Evolutionary conservation across 2,329 filamentous ascomycete species (phyloP).

Genomic region (Coniochaeta hoffmannii): DNA sequence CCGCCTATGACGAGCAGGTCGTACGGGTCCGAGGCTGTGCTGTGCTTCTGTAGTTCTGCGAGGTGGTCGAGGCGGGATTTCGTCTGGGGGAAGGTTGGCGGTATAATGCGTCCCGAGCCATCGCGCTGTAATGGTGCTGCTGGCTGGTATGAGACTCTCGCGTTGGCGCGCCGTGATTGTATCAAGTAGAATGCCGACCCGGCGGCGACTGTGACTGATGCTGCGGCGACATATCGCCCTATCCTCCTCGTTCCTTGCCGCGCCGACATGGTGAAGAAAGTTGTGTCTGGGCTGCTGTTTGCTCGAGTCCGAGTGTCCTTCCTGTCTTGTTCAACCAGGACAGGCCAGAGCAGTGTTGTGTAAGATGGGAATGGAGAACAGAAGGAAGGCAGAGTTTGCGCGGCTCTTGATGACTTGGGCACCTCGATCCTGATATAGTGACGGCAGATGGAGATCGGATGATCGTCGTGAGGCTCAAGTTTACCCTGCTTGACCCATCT

Average conservation of each 20-base stretch:
- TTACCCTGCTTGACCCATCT: not conserved
- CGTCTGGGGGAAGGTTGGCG: conserved; percentile 26
- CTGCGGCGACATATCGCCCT: conserved; percentile 2
- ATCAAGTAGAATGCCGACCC: not conserved
- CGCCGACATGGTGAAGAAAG: not conserved
- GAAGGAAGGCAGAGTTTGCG: not conserved
- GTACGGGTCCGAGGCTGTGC: conserved; percentile 37
- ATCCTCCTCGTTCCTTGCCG: conserved; percentile 1
- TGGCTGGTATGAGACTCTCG: not conserved
- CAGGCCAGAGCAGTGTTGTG: not conserved
- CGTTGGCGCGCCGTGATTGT: not conserved
- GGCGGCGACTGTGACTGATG: not conserved
- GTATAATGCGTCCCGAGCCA: conserved; percentile 25
- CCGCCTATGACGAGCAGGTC: conserved; percentile 65
- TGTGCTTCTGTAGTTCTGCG: conserved; percentile 24
- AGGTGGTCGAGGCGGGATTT: conserved; percentile 30
- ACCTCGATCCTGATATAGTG: not conserved
- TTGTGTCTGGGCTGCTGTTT: not conserved
- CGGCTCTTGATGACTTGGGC: not conserved
- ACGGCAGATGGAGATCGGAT: not conserved
- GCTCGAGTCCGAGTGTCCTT: too few relatives aligned
- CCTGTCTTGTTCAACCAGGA: not conserved
- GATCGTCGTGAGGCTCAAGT: not conserved
- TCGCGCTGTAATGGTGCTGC: conserved; percentile 19
- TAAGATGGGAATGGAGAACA: not conserved